phyloP scores from a whole-genome alignment of 192 early-diverging fungal genomes.

The Dissophora ornata region DNA sequence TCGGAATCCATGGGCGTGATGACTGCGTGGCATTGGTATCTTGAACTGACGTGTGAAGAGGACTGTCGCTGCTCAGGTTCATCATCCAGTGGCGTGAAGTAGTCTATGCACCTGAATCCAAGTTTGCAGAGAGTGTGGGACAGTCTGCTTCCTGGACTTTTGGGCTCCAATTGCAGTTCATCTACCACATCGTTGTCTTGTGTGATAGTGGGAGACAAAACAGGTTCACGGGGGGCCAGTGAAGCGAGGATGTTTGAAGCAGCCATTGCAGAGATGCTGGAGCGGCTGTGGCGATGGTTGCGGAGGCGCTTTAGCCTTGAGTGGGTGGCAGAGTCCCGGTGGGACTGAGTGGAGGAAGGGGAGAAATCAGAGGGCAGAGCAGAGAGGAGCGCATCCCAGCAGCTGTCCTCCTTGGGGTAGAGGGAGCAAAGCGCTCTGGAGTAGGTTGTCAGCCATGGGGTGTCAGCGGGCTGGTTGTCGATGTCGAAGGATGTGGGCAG shows the following conservation, averaged over 20 bases:
- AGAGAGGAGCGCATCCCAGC: constrained; percentile 29
- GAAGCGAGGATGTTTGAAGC: background rate
- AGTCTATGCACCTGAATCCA: constrained; percentile 38
- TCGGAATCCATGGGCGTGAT: background rate
- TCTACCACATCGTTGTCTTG: background rate
- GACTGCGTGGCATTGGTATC: background rate
- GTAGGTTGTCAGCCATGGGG: constrained; percentile 28
- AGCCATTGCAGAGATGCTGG: background rate
- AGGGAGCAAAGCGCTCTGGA: constrained; percentile 31
- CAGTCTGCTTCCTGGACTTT: constrained; percentile 18
- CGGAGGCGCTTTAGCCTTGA: background rate
- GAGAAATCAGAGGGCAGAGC: background rate
- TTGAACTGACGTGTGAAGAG: background rate
- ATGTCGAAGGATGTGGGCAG: background rate
- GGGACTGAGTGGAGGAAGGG: background rate
- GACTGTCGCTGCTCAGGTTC: background rate
- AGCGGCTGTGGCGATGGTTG: background rate
- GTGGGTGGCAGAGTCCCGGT: background rate
- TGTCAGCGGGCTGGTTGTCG: background rate
- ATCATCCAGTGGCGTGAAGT: background rate
- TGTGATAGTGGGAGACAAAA: background rate
- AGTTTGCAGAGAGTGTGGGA: constrained; percentile 30
- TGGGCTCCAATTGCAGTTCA: background rate
- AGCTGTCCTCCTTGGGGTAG: constrained; percentile 26
- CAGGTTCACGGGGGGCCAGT: background rate